These are phyloP conservation scores for Myxozyma neglecta DNA, from an alignment of 805 yeast genomes.

Conservation along the genomic window DNA sequence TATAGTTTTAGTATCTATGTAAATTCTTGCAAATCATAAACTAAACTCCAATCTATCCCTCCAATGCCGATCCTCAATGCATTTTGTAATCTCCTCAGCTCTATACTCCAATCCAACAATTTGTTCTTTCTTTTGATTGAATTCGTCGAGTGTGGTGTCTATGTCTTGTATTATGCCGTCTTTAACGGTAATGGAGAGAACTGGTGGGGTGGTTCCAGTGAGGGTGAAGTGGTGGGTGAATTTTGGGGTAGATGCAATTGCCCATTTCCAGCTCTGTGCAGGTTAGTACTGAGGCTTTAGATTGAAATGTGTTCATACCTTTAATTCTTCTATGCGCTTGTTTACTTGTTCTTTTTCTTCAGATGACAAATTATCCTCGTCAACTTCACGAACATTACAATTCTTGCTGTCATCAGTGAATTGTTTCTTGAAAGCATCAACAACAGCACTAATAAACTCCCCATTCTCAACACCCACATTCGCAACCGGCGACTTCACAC, in stretches of 20 bases:
- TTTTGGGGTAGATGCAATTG: constrained; percentile 70
- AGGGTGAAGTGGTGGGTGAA: constrained; percentile 54
- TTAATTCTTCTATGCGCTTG: constrained; percentile 11
- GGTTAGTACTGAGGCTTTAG: not conserved
- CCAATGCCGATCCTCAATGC: constrained; percentile 9
- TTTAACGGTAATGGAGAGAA: constrained; percentile 7
- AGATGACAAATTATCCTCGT: constrained; percentile 4
- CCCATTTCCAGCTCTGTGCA: constrained; percentile 62
- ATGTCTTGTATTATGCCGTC: constrained; percentile 11
- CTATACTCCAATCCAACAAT: constrained; percentile 14
- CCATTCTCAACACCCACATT: constrained; percentile 55
- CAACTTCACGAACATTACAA: constrained; percentile 2
- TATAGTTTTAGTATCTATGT: not conserved
- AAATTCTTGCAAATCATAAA: not conserved
- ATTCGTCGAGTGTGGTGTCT: not conserved
- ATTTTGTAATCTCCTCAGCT: not conserved
- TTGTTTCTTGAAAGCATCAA: constrained; percentile 43
- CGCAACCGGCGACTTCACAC: constrained; percentile 77
- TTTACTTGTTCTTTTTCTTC: constrained; percentile 8
- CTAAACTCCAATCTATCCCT: constrained; percentile 3
- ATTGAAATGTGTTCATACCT: constrained; percentile 8
- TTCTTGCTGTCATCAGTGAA: constrained; percentile 32
- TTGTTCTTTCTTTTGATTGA: not conserved
- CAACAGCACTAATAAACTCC: constrained; percentile 50
- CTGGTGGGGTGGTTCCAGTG: not conserved